Percentiles rank a stretch among this genome's conserved stretches.
Evolutionary conservation across 2,329 filamentous ascomycete genomes (phyloP).

Genomic region (Ceratocystis diversiconidia): DNA sequence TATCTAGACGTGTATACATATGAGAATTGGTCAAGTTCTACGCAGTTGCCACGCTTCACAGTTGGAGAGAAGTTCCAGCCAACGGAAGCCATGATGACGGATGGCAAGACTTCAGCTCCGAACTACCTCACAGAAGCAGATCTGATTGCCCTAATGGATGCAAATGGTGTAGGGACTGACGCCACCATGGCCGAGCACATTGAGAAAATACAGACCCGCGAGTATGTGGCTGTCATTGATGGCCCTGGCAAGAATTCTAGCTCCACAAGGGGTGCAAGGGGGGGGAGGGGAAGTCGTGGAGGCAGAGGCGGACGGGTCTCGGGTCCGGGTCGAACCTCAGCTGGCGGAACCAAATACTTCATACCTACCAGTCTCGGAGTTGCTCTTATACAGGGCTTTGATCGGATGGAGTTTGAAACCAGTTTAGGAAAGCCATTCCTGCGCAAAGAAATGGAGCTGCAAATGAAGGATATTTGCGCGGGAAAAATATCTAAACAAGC

Average conservation of each 20-base stretch:
- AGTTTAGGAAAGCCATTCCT: slow-evolving; percentile 92
- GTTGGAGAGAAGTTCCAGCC: slow-evolving; percentile 75
- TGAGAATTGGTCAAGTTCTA: slow-evolving; percentile 87
- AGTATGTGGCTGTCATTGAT: slow-evolving; percentile 61
- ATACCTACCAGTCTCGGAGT: slow-evolving; percentile 85
- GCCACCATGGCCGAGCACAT: slow-evolving; percentile 99
- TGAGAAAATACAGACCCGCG: slow-evolving; percentile 77
- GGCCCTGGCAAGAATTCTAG: slow-evolving; percentile 27
- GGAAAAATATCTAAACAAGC: slow-evolving; percentile 59
- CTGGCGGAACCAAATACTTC: slow-evolving; percentile 58
- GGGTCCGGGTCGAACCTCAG: slow-evolving; percentile 26
- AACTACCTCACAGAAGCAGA: slow-evolving; percentile 88
- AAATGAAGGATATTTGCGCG: slow-evolving; percentile 94
- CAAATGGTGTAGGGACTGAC: slow-evolving; percentile 94
- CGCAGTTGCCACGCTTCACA: slow-evolving; percentile 64
- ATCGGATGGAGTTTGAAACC: slow-evolving; percentile 82
- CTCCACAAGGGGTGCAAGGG: slow-evolving; percentile 19
- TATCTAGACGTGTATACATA: slow-evolving; percentile 94
- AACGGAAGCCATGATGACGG: slow-evolving; percentile 72
- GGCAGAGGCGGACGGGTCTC: slow-evolving; percentile 28
- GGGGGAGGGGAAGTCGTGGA: slow-evolving; percentile 36
- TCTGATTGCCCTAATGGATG: slow-evolving; percentile 91
- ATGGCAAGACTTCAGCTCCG: slow-evolving; percentile 79
- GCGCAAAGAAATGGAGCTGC: slow-evolving; percentile 92
- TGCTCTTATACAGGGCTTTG: slow-evolving; percentile 85